Evolutionary conservation across 192 early-diverging fungal genomes (phyloP).

Genomic region (Coemansia sp.): DNA sequence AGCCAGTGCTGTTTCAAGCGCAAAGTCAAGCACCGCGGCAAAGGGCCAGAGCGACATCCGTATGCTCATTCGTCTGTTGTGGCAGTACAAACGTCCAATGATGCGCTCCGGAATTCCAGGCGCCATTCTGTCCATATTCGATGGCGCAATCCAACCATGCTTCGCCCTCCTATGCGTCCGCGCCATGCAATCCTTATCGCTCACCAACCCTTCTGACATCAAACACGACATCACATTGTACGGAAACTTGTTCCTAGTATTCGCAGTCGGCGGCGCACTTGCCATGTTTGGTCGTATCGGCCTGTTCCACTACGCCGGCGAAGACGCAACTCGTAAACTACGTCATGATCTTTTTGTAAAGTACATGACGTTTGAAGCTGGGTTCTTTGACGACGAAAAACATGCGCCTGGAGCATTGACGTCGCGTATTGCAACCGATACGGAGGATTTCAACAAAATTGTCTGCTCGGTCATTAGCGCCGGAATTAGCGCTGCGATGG

Average conservation of each 20-base stretch:
- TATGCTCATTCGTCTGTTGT: conserved; percentile 18
- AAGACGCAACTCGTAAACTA: conserved; percentile 65
- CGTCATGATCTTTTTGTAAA: conserved; percentile 68
- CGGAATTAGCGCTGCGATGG: conserved; percentile 15
- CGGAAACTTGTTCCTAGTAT: conserved; percentile 61
- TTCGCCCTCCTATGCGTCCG: conserved; percentile 70
- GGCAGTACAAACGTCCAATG: conserved; percentile 33
- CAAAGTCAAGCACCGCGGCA: neutral
- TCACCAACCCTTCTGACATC: conserved; percentile 25
- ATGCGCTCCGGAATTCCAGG: conserved; percentile 50
- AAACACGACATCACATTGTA: conserved; percentile 52
- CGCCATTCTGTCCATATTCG: conserved; percentile 59
- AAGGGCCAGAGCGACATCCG: neutral
- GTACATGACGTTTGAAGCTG: conserved; percentile 83
- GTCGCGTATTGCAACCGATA: conserved; percentile 77
- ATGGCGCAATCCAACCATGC: conserved; percentile 73
- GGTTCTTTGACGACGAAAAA: conserved; percentile 78
- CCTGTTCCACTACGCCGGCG: conserved; percentile 64
- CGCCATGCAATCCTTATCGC: conserved; percentile 30
- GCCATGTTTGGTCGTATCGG: conserved; percentile 57
- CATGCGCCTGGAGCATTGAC: conserved; percentile 79
- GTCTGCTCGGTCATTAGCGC: conserved; percentile 41
- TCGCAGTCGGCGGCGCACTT: conserved; percentile 60
- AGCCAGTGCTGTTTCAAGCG: neutral
- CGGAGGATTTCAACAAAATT: conserved; percentile 62